Percentiles rank a stretch among this genome's conserved stretches.
These are phyloP conservation scores for Aschersonia sp. DNA, from an alignment of 2,329 filamentous ascomycete species.

Conservation along the genomic window DNA sequence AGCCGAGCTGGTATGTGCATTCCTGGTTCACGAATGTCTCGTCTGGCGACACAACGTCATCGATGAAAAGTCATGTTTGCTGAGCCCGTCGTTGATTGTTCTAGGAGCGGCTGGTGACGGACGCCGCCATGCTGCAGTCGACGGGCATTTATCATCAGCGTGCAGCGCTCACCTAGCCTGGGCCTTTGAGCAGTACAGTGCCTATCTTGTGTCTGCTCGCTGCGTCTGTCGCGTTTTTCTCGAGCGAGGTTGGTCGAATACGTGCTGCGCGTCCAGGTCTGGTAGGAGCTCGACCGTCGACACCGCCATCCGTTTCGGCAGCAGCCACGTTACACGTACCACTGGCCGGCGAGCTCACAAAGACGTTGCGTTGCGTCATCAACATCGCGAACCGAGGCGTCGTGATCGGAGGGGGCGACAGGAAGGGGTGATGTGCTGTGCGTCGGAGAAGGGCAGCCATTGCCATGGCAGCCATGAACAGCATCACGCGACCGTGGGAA, in stretches of 20 bases:
- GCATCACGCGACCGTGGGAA: background rate
- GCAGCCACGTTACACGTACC: background rate
- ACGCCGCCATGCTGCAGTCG: slow-evolving; percentile 13
- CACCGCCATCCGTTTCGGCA: background rate
- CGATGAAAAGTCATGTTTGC: background rate
- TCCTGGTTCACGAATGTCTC: background rate
- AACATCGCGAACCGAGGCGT: slow-evolving; percentile 9
- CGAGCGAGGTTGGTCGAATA: slow-evolving; percentile 11
- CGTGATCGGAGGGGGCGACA: slow-evolving; percentile 7
- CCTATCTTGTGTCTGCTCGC: slow-evolving; percentile 20
- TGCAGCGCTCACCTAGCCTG: slow-evolving; percentile 17
- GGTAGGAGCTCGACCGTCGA: background rate
- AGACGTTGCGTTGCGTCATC: slow-evolving; percentile 5
- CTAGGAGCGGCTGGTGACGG: slow-evolving; percentile 8
- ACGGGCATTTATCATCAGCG: slow-evolving; percentile 11
- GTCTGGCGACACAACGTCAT: background rate
- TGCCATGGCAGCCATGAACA: slow-evolving; percentile 4
- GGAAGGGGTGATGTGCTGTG: slow-evolving; percentile 3
- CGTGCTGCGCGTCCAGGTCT: slow-evolving; percentile 12
- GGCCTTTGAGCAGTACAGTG: slow-evolving; percentile 19
- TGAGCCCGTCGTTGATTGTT: background rate
- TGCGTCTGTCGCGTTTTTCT: slow-evolving; percentile 22
- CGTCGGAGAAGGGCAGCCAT: slow-evolving; percentile 4
- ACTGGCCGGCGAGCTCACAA: slow-evolving; percentile 4
- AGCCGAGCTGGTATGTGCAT: slow-evolving; percentile 10